phyloP scores from a whole-genome alignment of 768 basidiomycete genomes.

The Sporobolomyces roseus region DNA sequence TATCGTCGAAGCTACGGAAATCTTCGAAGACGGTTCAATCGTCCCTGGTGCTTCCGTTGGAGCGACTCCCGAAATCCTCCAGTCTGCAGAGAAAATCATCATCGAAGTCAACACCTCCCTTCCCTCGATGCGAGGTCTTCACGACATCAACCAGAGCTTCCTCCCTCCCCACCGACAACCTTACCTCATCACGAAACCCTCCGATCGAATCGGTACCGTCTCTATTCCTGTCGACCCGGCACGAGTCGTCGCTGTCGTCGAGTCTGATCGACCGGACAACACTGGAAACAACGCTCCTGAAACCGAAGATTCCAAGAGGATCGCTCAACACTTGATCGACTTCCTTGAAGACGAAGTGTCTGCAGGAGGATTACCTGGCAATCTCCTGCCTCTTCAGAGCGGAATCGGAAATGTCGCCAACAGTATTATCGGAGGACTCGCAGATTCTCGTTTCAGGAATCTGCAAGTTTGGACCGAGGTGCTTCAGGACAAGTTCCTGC shows the following conservation, averaged over 20 bases:
- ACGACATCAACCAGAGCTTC: conserved; percentile 44
- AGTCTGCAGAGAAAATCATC: conserved; percentile 45
- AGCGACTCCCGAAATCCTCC: conserved; percentile 47
- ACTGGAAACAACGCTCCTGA: conserved; percentile 44
- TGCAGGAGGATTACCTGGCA: conserved; percentile 43
- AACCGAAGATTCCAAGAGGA: conserved; percentile 35
- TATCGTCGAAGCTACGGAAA: conserved; percentile 45
- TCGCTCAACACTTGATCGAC: conserved; percentile 44
- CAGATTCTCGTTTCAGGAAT: conserved; percentile 40
- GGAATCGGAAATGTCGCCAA: conserved; percentile 48
- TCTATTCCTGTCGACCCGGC: conserved; percentile 45
- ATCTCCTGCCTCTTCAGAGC: conserved; percentile 42
- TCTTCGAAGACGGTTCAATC: conserved; percentile 44
- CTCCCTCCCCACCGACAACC: conserved; percentile 46
- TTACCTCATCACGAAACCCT: conserved; percentile 43
- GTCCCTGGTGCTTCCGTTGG: conserved; percentile 46
- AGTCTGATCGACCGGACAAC: conserved; percentile 44
- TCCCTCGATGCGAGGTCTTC: conserved; percentile 45
- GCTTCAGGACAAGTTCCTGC: conserved; percentile 47
- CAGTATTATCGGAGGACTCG: conserved; percentile 43
- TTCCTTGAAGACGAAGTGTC: conserved; percentile 46
- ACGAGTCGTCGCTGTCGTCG: conserved; percentile 45
- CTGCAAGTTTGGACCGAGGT: conserved; percentile 45
- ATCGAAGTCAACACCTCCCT: conserved; percentile 48
- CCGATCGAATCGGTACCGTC: conserved; percentile 43